These are phyloP conservation scores for Lycium barbarum DNA, from an alignment of 257 asterid species.

Conservation along the genomic window DNA sequence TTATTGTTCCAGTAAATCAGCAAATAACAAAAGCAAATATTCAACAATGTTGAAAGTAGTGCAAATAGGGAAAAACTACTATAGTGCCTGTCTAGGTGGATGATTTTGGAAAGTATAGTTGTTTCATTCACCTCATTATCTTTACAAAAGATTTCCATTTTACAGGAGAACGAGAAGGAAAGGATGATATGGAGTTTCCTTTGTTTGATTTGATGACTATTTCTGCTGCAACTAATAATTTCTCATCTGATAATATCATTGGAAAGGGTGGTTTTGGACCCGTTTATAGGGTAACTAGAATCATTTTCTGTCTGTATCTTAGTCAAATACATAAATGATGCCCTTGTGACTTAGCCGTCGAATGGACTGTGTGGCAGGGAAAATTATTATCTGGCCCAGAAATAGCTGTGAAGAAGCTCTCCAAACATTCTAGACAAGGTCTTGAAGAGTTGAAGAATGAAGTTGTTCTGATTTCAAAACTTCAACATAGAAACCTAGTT, in stretches of 20 bases:
- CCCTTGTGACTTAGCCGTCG: background rate
- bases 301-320: background rate
- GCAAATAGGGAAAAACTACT: no score
- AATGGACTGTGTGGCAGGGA: constrained; percentile 17
- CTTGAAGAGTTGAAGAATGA: constrained; percentile 33
- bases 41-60: no score
- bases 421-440: constrained; percentile 32
- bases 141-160: background rate
- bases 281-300: constrained; percentile 31
- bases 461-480: constrained; percentile 28
- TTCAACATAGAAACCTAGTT: constrained; percentile 32
- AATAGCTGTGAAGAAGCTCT: constrained; percentile 36
- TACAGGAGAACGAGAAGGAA: background rate
- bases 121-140: background rate
- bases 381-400: constrained; percentile 24
- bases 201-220: constrained; percentile 14
- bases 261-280: constrained; percentile 40
- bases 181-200: constrained; percentile 23
- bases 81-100: no score
- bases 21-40: no score
- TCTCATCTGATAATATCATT: constrained; percentile 19
- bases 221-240: constrained; percentile 31
- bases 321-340: background rate
- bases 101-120: background rate
- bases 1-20: no score